Base-by-base conservation (phyloP, 2,329 filamentous ascomycete species). In the Neofusicoccum sp. region DNA sequence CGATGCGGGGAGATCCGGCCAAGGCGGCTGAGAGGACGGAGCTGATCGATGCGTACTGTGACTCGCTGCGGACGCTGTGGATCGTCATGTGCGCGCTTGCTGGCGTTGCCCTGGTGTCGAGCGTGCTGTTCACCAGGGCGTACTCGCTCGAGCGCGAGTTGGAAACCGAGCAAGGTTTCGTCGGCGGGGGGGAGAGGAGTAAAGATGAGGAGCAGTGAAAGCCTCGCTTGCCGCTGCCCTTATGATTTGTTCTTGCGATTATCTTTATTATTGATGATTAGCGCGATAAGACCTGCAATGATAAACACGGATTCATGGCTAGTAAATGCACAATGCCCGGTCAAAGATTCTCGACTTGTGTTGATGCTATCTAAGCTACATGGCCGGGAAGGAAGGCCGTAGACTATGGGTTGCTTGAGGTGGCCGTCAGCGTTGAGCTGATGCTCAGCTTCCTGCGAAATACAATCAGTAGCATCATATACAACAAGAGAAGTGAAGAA, bases 41-140 rank as follows among this genome's bases (percentile, higher is more conserved):
- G 7, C 70, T 74, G 41, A 59, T 70, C 11, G 30, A 34, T 1
- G 64, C 51, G 8, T 71, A 73, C 62, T 63, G 68, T 9, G 61
- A 65, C 44, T 62, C 68, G 8, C 59, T 74, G 59, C 68, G 67
- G 51, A 51, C 61, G 2, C 58, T 73, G 11, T 74, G 71, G 71
- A 64, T 71, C 14, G 60, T 69, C 11, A 65, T 73, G 67, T 67
- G 68, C 56, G 69, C 48, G 11, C 47, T 73, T 40, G 66, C 66
- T 2, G 68, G 64, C 6, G 45, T 66, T 14, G 68, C 68, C 8
- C 57, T 70, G 9, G 12, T 71, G 28, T 48, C 45, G 3, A 71
- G 72, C 53, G 34, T 57, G 1, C 4, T 28, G 1, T 63, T 57
- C 14, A 48, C 45, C 3, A 63, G 58, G 43, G 34, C 26, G 4